Conservation (phyloP, 345 rosid species). For the Schrenkiella parvula region DNA sequence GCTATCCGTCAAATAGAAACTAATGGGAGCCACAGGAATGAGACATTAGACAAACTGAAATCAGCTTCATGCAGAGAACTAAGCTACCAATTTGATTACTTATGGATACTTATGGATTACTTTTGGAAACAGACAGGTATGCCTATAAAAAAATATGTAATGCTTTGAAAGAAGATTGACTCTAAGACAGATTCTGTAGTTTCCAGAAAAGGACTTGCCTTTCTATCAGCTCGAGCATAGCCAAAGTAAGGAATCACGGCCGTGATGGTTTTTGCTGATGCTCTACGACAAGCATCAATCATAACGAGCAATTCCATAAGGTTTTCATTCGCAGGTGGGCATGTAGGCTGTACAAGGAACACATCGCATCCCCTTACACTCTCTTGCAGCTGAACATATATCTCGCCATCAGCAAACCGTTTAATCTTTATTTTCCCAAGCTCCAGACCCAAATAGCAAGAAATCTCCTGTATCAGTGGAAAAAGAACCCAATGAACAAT, state of each 20-base stretch:
- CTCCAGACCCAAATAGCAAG: constrained; percentile 92
- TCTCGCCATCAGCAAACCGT: constrained; percentile 95
- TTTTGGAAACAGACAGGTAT: background rate
- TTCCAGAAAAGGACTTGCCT: constrained; percentile 43
- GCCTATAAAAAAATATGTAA: background rate
- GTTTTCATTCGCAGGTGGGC: constrained; percentile 98
- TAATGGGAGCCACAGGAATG: background rate
- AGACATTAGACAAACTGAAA: background rate
- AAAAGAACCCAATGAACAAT: background rate
- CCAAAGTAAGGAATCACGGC: constrained; percentile 98
- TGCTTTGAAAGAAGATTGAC: background rate
- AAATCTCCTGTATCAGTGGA: constrained; percentile 60
- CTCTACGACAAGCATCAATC: constrained; percentile 98
- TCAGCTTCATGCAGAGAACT: background rate
- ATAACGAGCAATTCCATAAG: constrained; percentile 95
- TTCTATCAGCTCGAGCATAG: constrained; percentile 95
- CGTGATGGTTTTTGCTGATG: constrained; percentile 85
- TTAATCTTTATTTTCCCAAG: constrained; percentile 90
- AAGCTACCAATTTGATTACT: background rate
- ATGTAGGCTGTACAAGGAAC: constrained; percentile 90
- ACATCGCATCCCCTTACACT: constrained; percentile 99
- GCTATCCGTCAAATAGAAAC: background rate
- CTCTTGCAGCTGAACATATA: constrained; percentile 91
- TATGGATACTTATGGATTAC: background rate
- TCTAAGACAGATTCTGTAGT: background rate